phyloP scores from a whole-genome alignment of 2,329 filamentous ascomycete species.

The Neonectria sp. region DNA sequence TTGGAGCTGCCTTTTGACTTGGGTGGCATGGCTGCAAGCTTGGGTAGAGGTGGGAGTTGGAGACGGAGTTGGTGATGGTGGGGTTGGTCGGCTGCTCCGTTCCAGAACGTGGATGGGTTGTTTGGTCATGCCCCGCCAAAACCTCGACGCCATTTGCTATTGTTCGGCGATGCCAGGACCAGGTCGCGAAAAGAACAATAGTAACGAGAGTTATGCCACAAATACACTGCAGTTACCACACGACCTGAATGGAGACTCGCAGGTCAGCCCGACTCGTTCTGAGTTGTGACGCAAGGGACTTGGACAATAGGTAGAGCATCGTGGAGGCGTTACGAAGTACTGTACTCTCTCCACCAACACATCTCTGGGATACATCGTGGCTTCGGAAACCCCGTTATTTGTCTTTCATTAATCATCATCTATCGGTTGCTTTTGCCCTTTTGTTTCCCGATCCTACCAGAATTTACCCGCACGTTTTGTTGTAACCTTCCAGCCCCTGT shows the following conservation, averaged over 20 bases:
- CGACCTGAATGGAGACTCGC: neutral
- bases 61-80: conserved; percentile 44
- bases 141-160: conserved; percentile 17
- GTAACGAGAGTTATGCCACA: neutral
- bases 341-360: neutral
- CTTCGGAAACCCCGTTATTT: conserved; percentile 1
- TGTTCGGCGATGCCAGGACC: conserved; percentile 11
- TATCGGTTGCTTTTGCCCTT: neutral
- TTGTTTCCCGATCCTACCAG: neutral
- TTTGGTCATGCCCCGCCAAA: conserved; percentile 44
- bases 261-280: neutral
- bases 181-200: neutral
- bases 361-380: conserved; percentile 1
- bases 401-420: conserved; percentile 22
- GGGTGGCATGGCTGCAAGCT: conserved; percentile 52
- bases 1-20: conserved; percentile 56
- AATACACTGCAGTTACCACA: neutral
- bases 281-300: neutral
- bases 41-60: conserved; percentile 36
- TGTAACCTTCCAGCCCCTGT: neutral
- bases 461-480: neutral
- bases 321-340: neutral
- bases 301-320: neutral
- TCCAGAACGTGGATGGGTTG: conserved; percentile 1
- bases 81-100: conserved; percentile 38